Evolutionary conservation across 2,329 filamentous ascomycete species (phyloP).

Genomic region (Pseudogymnoascus sp.): DNA sequence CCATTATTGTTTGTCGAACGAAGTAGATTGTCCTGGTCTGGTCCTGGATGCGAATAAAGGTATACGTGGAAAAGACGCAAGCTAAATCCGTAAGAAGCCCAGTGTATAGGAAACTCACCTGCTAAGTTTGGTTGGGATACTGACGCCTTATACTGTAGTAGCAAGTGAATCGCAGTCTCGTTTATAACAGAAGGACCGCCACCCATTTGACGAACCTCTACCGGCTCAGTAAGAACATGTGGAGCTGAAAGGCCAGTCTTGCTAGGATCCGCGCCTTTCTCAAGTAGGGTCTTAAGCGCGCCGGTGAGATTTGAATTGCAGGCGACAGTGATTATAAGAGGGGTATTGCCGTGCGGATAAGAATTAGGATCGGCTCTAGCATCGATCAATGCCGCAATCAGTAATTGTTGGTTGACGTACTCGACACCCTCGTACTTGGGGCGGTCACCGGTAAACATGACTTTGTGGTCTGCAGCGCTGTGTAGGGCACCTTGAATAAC

Average conservation of each 20-base stretch:
- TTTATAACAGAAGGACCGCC: background rate
- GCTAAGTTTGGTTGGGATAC: background rate
- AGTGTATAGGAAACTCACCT: background rate
- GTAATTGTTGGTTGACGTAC: background rate
- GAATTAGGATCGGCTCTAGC: background rate
- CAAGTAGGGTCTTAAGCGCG: background rate
- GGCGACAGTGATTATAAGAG: background rate
- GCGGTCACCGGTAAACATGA: background rate
- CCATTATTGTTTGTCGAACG: background rate
- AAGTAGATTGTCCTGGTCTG: background rate
- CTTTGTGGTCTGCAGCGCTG: background rate
- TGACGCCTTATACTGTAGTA: background rate
- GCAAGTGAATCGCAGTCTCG: background rate
- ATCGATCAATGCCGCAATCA: background rate
- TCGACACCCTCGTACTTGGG: background rate
- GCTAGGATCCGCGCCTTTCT: background rate
- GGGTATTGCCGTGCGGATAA: background rate
- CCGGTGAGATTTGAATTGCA: background rate
- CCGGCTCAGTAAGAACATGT: background rate
- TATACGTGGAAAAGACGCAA: background rate
- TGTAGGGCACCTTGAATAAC: background rate
- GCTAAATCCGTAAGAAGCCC: background rate
- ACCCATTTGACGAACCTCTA: background rate
- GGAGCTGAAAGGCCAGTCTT: background rate
- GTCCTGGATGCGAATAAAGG: background rate